Evolutionary conservation across 257 asterid genomes (phyloP).

Genomic region (Ophiorrhiza pumila): DNA sequence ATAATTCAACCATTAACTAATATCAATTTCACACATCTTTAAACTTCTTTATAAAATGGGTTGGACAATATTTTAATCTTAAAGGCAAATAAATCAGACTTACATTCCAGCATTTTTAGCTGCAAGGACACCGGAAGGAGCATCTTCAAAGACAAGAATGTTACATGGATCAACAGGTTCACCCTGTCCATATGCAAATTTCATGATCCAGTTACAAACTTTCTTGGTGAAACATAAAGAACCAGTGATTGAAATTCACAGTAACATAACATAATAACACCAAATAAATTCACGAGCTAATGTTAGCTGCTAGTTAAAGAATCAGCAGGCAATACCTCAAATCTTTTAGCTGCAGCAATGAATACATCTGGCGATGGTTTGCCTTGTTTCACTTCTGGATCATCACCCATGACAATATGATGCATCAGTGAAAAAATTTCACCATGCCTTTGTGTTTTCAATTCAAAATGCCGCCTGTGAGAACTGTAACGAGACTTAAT

Average conservation of each 20-base stretch:
- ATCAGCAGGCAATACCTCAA: slow-evolving; percentile 52
- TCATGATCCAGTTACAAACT: slow-evolving; percentile 5
- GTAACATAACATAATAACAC: not conserved
- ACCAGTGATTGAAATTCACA: not conserved
- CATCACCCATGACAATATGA: slow-evolving; percentile 90
- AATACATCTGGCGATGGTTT: slow-evolving; percentile 93
- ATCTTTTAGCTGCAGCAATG: slow-evolving; percentile 88
- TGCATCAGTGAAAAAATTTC: slow-evolving; percentile 84
- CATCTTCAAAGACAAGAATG: slow-evolving; percentile 93
- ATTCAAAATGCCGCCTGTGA: slow-evolving; percentile 78
- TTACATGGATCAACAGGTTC: slow-evolving; percentile 60
- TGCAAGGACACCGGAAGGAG: slow-evolving; percentile 86
- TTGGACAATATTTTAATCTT: not conserved
- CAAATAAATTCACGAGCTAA: not conserved
- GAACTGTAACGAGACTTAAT: slow-evolving; percentile 48
- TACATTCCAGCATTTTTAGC: slow-evolving; percentile 95
- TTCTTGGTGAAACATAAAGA: slow-evolving; percentile 2
- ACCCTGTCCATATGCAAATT: slow-evolving; percentile 45
- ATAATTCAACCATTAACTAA: not conserved
- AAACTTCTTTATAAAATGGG: not conserved
- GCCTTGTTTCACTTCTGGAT: slow-evolving; percentile 93
- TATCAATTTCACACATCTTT: not conserved
- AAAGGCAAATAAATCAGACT: slow-evolving; percentile 23
- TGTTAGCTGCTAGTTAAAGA: not conserved
- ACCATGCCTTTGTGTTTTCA: slow-evolving; percentile 80